Conservation (phyloP, 768 basidiomycete genomes). For the Termitomyces titanicus region DNA sequence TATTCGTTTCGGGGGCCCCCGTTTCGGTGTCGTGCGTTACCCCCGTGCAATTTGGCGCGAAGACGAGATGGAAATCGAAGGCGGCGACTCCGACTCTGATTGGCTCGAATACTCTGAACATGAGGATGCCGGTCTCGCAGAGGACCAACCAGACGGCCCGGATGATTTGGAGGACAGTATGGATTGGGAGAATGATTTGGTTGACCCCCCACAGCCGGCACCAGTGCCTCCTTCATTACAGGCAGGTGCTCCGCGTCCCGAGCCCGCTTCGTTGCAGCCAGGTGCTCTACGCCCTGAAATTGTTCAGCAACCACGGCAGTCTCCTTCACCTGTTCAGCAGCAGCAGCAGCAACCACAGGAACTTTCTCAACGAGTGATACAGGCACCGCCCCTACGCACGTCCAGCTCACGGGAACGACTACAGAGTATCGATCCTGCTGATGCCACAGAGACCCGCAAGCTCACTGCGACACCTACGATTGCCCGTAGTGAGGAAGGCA, state of each 20-base stretch:
- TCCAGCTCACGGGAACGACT: conserved; percentile 50
- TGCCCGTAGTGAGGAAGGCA: conserved; percentile 50
- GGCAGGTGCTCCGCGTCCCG: conserved; percentile 25
- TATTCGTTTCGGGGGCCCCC: conserved; percentile 69
- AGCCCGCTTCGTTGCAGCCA: conserved; percentile 31
- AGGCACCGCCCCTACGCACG: conserved; percentile 29
- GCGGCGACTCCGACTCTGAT: conserved; percentile 56
- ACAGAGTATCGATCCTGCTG: conserved; percentile 56
- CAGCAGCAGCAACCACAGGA: conserved; percentile 22
- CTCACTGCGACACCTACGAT: conserved; percentile 77
- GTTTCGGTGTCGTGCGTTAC: conserved; percentile 65
- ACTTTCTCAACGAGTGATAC: conserved; percentile 21
- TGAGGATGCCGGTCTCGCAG: conserved; percentile 61
- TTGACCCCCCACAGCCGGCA: conserved; percentile 16
- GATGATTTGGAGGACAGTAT: conserved; percentile 78
- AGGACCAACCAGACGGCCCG: conserved; percentile 41
- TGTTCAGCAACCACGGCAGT: conserved; percentile 28
- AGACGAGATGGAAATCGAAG: conserved; percentile 61
- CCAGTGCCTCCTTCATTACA: conserved; percentile 32
- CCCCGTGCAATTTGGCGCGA: conserved; percentile 82
- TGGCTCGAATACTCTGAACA: conserved; percentile 56
- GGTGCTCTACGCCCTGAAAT: conserved; percentile 26
- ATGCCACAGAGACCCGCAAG: conserved; percentile 70
- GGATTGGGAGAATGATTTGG: conserved; percentile 77
- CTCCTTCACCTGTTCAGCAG: conserved; percentile 27